Evolutionary conservation across 2,329 filamentous ascomycete genomes (phyloP).

Genomic region (Aspergillus floridensis): DNA sequence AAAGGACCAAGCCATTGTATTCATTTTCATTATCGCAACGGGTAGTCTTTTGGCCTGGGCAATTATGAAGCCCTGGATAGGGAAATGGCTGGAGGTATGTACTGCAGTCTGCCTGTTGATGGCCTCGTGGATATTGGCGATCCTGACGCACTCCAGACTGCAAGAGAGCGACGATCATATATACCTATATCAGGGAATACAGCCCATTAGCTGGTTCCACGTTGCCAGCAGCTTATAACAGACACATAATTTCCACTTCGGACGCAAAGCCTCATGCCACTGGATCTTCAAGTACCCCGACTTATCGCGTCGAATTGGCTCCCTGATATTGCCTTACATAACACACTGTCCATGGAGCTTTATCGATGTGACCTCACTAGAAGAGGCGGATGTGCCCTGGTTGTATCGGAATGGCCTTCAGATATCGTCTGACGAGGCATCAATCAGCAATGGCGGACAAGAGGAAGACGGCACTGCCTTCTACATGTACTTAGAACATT

Average conservation of each 20-base stretch:
- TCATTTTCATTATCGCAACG: slow-evolving; percentile 64
- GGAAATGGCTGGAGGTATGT: slow-evolving; percentile 54
- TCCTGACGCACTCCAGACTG: slow-evolving; percentile 35
- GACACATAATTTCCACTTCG: not conserved
- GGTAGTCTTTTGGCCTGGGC: slow-evolving; percentile 61
- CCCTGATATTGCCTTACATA: too few relatives aligned
- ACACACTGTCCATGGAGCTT: too few relatives aligned
- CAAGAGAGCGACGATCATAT: slow-evolving; percentile 51
- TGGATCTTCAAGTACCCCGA: too few relatives aligned
- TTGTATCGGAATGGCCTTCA: too few relatives aligned
- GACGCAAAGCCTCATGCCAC: not conserved
- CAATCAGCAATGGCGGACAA: too few relatives aligned
- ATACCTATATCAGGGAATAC: slow-evolving; percentile 47
- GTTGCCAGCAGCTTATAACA: too few relatives aligned
- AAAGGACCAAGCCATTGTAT: slow-evolving; percentile 65
- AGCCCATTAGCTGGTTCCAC: slow-evolving; percentile 8
- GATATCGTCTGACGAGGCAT: too few relatives aligned
- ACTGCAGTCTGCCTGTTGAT: not conserved
- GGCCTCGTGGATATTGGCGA: not conserved
- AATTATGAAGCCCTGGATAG: slow-evolving; percentile 57
- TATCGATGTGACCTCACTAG: too few relatives aligned
- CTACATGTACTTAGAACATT: too few relatives aligned
- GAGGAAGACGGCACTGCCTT: too few relatives aligned
- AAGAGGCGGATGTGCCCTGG: too few relatives aligned
- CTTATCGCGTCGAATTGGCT: too few relatives aligned